Evolutionary conservation across 768 basidiomycete species (phyloP).

Genomic region (Tylopilus intermedius): DNA sequence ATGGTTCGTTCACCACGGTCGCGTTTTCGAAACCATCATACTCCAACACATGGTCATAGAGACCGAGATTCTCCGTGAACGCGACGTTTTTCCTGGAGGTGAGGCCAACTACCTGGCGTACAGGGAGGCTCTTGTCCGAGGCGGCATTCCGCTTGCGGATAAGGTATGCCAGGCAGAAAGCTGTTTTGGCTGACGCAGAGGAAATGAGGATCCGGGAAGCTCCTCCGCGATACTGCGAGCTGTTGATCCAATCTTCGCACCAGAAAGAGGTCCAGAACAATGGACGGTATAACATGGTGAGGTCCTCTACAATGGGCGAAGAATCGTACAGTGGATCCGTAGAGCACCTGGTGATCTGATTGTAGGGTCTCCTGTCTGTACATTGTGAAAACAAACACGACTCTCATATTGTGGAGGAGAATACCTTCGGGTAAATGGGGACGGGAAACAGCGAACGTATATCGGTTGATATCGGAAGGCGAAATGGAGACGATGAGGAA

Average conservation of each 20-base stretch:
- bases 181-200: conserved; percentile 69
- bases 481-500: conserved; percentile 55
- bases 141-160: conserved; percentile 41
- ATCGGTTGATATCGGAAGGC: conserved; percentile 44
- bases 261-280: conserved; percentile 75
- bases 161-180: conserved; percentile 63
- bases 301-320: conserved; percentile 47
- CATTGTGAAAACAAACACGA: neutral
- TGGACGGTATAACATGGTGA: conserved; percentile 68
- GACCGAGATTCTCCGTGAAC: conserved; percentile 50
- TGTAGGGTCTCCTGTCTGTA: conserved; percentile 63
- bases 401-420: neutral
- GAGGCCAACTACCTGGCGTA: conserved; percentile 48
- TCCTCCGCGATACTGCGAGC: conserved; percentile 45
- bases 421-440: conserved; percentile 58
- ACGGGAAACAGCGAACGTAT: conserved; percentile 54
- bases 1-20: conserved; percentile 26
- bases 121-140: neutral
- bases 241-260: conserved; percentile 66
- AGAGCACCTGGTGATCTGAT: conserved; percentile 58
- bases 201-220: conserved; percentile 52
- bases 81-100: conserved; percentile 52
- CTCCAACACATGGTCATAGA: conserved; percentile 54
- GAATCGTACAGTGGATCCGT: conserved; percentile 51
- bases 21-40: conserved; percentile 44